phyloP scores from a whole-genome alignment of 1,284 basidiomycete genomes.

The Ustilago tritici region DNA sequence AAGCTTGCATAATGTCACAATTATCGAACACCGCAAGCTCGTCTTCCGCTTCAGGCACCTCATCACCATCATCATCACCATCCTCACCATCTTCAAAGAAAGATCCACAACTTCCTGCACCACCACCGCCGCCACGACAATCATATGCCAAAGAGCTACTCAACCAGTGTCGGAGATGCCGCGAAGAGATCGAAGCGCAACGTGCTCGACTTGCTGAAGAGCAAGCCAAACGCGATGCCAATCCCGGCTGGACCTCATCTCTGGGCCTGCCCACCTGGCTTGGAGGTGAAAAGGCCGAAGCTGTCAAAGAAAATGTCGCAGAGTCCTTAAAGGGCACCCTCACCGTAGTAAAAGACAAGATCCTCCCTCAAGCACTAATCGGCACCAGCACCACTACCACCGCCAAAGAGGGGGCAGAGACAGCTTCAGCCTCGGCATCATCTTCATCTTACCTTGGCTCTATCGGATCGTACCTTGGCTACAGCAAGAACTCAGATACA shows the following conservation, averaged over 20 bases:
- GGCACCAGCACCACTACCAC: neutral
- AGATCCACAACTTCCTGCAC: constrained; percentile 33
- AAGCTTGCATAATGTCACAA: constrained; percentile 31
- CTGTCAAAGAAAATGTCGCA: neutral
- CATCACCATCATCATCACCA: constrained; percentile 19
- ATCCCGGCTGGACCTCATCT: constrained; percentile 24
- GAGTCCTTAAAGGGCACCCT: constrained; percentile 25
- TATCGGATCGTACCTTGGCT: constrained; percentile 40
- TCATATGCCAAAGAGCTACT: constrained; percentile 68
- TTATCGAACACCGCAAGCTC: constrained; percentile 11
- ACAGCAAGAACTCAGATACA: constrained; percentile 20
- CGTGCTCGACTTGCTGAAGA: constrained; percentile 29
- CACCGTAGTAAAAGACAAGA: constrained; percentile 33
- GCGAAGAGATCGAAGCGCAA: constrained; percentile 59
- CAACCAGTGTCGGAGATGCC: constrained; percentile 62
- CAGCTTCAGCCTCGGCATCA: constrained; percentile 17
- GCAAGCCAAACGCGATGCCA: constrained; percentile 15
- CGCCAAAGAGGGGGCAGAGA: constrained; percentile 1
- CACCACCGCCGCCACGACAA: constrained; percentile 56
- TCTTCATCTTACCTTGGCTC: constrained; percentile 32
- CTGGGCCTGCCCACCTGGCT: constrained; percentile 40
- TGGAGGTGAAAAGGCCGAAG: constrained; percentile 29
- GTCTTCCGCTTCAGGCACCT: constrained; percentile 4
- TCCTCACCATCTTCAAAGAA: constrained; percentile 19
- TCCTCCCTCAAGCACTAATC: constrained; percentile 24